These are phyloP conservation scores for Herpetomonas tarakana DNA, from an alignment of 208 protist genomes.

Conservation along the genomic window DNA sequence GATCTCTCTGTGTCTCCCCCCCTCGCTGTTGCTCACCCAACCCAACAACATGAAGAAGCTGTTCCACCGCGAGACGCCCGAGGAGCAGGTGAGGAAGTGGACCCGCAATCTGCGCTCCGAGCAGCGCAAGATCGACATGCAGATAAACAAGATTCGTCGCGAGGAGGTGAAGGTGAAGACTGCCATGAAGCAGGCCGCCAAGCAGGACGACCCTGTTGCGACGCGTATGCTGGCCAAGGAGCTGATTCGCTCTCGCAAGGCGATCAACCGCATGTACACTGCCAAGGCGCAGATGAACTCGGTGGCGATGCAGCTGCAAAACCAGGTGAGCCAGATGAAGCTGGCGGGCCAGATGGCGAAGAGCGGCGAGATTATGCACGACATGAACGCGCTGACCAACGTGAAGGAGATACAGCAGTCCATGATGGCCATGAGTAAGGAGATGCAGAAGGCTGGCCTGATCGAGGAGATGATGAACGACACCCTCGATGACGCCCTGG, in stretches of 20 bases:
- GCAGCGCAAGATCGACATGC: conserved; percentile 80
- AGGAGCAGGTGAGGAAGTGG: conserved; percentile 80
- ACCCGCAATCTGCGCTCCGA: conserved; percentile 67
- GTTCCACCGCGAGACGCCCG: conserved; percentile 59
- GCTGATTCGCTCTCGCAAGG: conserved; percentile 71
- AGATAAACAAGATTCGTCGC: conserved; percentile 74
- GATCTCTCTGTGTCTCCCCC: conserved; percentile 10
- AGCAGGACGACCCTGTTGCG: conserved; percentile 61
- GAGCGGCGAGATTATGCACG: conserved; percentile 78
- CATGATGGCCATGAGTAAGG: conserved; percentile 79
- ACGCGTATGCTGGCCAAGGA: conserved; percentile 87
- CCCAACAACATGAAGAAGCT: conserved; percentile 50
- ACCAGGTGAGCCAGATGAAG: conserved; percentile 79
- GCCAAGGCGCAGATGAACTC: conserved; percentile 91
- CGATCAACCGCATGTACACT: conserved; percentile 78
- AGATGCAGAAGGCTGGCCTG: conserved; percentile 89
- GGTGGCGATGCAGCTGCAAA: conserved; percentile 84
- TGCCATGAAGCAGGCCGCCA: conserved; percentile 73
- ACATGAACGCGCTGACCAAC: conserved; percentile 82
- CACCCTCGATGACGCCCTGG: conserved; percentile 76
- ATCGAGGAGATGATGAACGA: conserved; percentile 92
- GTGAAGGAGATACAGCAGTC: conserved; percentile 73
- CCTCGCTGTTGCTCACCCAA: background rate
- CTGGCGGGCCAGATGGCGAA: conserved; percentile 66
- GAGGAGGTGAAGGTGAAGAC: conserved; percentile 87